Evolutionary conservation across 306 rosid species (phyloP).

Genomic region (Cucurbita pepo): DNA sequence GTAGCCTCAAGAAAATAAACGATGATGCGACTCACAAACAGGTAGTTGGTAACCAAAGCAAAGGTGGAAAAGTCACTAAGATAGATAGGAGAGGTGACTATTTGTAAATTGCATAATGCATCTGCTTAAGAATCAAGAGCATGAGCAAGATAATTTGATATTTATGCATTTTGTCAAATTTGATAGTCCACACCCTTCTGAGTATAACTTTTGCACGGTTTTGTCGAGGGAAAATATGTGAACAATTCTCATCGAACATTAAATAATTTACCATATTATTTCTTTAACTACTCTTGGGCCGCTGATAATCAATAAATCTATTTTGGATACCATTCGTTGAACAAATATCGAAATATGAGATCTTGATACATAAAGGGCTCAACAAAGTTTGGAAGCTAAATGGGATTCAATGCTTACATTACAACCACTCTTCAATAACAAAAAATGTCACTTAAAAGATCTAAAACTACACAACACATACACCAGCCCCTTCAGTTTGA

Average conservation of each 20-base stretch:
- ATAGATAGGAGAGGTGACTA: background rate
- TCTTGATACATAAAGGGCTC: background rate
- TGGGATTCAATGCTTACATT: background rate
- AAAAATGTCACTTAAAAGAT: background rate
- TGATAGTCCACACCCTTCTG: background rate
- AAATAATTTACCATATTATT: background rate
- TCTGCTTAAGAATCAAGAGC: background rate
- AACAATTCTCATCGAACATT: background rate
- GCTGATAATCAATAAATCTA: background rate
- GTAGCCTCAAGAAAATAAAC: background rate
- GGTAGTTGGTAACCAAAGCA: background rate
- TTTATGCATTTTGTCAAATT: background rate
- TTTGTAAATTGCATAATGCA: background rate
- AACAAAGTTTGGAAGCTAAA: background rate
- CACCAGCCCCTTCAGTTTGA: background rate
- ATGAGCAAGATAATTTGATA: background rate
- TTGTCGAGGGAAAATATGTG: background rate
- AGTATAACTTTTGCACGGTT: background rate
- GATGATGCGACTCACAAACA: background rate
- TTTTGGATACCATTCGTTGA: background rate
- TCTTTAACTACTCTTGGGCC: background rate
- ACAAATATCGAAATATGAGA: background rate
- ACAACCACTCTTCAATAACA: background rate
- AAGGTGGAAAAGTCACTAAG: background rate
- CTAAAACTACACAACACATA: no score